phyloP scores from a whole-genome alignment of 768 basidiomycete species.

The Clitopilus hobsonii region DNA sequence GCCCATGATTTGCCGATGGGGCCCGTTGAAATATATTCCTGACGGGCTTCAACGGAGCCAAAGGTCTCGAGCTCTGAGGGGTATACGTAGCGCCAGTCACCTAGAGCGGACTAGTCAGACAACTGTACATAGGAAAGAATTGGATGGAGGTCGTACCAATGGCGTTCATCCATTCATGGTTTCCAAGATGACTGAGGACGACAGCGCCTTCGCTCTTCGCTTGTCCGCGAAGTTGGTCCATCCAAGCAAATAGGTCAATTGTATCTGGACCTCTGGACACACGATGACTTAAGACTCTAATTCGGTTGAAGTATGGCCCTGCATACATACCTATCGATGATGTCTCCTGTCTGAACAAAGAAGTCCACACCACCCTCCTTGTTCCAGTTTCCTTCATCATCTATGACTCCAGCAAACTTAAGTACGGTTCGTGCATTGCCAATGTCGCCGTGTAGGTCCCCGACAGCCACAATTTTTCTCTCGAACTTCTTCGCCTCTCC shows the following conservation, averaged over 20 bases:
- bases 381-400: constrained; percentile 72
- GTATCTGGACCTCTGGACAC: constrained; percentile 81
- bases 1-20: constrained; percentile 82
- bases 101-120: background rate
- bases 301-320: too few relatives aligned
- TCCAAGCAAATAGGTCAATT: constrained; percentile 76
- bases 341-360: constrained; percentile 95
- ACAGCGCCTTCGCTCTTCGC: constrained; percentile 65
- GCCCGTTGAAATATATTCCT: constrained; percentile 70
- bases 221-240: constrained; percentile 78
- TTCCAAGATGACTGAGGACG: constrained; percentile 79
- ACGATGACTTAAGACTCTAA: too few relatives aligned
- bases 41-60: constrained; percentile 64
- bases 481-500: background rate
- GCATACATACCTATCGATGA: constrained; percentile 84
- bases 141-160: constrained; percentile 44
- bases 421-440: constrained; percentile 77
- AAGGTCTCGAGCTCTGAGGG: constrained; percentile 80
- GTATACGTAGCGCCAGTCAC: constrained; percentile 68
- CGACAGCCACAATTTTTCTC: constrained; percentile 70
- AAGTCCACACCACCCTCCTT: constrained; percentile 62
- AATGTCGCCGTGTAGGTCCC: constrained; percentile 89
- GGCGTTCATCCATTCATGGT: constrained; percentile 96
- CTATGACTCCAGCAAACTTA: constrained; percentile 73
- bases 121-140: background rate